Percentiles rank a stretch among this genome's conserved stretches.
phyloP scores from a whole-genome alignment of 768 basidiomycete species.

The Naganishia kalamii region DNA sequence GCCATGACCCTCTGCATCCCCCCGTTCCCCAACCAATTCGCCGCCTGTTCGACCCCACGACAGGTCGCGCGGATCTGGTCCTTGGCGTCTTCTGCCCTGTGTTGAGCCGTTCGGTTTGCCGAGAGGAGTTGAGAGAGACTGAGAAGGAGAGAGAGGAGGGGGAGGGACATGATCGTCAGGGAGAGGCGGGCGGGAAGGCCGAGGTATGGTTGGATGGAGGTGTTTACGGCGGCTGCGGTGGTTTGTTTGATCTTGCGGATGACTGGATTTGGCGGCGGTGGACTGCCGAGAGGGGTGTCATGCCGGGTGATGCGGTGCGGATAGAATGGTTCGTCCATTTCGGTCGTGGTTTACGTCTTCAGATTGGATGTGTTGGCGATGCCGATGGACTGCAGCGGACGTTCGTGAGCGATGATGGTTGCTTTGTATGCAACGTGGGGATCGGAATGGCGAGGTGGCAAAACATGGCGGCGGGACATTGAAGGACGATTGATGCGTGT shows the following conservation, averaged over 20 bases:
- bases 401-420: too few species aligned
- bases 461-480: too few species aligned
- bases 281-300: neutral
- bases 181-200: constrained; percentile 74
- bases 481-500: too few species aligned
- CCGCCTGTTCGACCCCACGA: constrained; percentile 73
- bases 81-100: constrained; percentile 65
- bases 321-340: too few species aligned
- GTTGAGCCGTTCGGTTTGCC: constrained; percentile 64
- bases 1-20: constrained; percentile 79
- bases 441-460: too few species aligned
- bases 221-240: neutral
- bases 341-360: too few species aligned
- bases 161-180: constrained; percentile 84
- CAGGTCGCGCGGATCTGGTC: constrained; percentile 73
- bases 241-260: neutral
- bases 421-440: too few species aligned
- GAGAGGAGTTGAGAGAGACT: constrained; percentile 74
- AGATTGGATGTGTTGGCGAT: too few species aligned
- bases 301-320: too few species aligned
- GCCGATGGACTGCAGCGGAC: too few species aligned
- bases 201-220: constrained; percentile 68
- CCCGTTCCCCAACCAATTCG: constrained; percentile 65
- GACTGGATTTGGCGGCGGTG: neutral
- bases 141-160: constrained; percentile 79